These are phyloP conservation scores for Saccharum hybrid DNA, from an alignment of 202 grass and related monocot genomes.

Conservation along the genomic window DNA sequence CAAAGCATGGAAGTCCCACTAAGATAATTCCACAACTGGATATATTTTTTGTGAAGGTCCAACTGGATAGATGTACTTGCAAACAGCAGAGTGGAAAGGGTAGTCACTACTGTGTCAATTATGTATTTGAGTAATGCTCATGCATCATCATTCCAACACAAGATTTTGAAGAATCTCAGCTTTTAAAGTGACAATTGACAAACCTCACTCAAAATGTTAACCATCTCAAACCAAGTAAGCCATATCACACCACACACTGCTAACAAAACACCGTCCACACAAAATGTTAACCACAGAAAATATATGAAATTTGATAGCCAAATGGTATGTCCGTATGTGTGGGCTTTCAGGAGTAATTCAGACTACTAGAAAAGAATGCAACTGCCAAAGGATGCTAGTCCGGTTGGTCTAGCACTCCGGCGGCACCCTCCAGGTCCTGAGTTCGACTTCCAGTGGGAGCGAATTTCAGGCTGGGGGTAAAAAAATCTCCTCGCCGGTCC, in stretches of 20 bases:
- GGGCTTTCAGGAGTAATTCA: slow-evolving; percentile 9
- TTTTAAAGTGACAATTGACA: slow-evolving; percentile 31
- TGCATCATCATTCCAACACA: slow-evolving; percentile 39
- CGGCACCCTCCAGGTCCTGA: no score
- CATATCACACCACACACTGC: slow-evolving; percentile 24
- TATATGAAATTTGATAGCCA: background rate
- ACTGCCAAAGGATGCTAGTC: no score
- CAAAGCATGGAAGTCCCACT: slow-evolving; percentile 21
- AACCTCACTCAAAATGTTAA: slow-evolving; percentile 8
- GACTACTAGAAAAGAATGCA: slow-evolving; percentile 26
- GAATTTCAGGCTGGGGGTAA: no score
- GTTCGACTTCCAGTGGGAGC: no score
- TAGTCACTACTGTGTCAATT: slow-evolving; percentile 33
- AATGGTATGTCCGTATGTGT: background rate
- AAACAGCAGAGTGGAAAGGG: slow-evolving; percentile 36
- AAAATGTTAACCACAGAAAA: background rate
- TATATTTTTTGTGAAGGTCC: background rate
- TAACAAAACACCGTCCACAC: background rate
- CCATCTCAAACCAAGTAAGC: background rate
- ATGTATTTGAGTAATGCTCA: slow-evolving; percentile 18
- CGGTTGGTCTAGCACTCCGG: no score
- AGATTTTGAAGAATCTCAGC: slow-evolving; percentile 23
- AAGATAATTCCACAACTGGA: slow-evolving; percentile 30
- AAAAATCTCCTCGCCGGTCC: no score
- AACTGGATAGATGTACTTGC: slow-evolving; percentile 25